Percentiles rank a stretch among this genome's conserved stretches.
Evolutionary conservation across 768 basidiomycete genomes (phyloP).

Genomic region (Tulasnella sp.): DNA sequence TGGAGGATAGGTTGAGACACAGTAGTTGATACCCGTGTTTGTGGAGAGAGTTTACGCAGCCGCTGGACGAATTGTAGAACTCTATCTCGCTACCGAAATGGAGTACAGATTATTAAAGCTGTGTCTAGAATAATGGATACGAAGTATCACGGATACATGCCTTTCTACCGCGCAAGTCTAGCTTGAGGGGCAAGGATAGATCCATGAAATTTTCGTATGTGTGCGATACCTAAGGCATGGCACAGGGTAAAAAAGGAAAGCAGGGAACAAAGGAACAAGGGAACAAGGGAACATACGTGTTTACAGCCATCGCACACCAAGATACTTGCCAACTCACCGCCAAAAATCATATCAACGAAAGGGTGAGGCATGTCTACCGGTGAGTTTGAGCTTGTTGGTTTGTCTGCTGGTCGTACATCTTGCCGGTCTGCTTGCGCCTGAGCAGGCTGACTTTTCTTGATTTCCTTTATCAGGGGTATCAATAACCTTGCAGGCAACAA

Average conservation of each 20-base stretch:
- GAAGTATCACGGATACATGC: conserved; percentile 18
- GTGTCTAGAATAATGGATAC: neutral
- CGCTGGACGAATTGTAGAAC: conserved; percentile 62
- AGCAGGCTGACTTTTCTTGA: too few species aligned
- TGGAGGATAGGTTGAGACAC: neutral
- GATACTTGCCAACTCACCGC: conserved; percentile 77
- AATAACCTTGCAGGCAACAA: neutral
- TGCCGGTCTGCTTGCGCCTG: conserved; percentile 34
- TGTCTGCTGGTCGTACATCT: neutral
- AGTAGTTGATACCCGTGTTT: neutral
- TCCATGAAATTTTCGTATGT: conserved; percentile 92
- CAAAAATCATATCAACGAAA: conserved; percentile 83
- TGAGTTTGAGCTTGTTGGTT: neutral
- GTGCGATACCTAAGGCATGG: conserved; percentile 41
- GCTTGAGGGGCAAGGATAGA: conserved; percentile 77
- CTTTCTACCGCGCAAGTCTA: conserved; percentile 64
- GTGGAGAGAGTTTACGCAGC: conserved; percentile 24
- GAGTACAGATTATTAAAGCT: neutral
- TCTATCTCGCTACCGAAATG: conserved; percentile 40
- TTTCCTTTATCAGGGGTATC: conserved; percentile 39
- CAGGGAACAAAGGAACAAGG: neutral
- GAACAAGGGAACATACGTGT: conserved; percentile 37
- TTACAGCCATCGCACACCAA: conserved; percentile 93
- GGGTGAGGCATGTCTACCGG: conserved; percentile 35
- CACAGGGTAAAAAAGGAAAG: neutral